Base-by-base conservation (phyloP, 2,329 filamentous ascomycete genomes). In the Emydomyces testavorans region DNA sequence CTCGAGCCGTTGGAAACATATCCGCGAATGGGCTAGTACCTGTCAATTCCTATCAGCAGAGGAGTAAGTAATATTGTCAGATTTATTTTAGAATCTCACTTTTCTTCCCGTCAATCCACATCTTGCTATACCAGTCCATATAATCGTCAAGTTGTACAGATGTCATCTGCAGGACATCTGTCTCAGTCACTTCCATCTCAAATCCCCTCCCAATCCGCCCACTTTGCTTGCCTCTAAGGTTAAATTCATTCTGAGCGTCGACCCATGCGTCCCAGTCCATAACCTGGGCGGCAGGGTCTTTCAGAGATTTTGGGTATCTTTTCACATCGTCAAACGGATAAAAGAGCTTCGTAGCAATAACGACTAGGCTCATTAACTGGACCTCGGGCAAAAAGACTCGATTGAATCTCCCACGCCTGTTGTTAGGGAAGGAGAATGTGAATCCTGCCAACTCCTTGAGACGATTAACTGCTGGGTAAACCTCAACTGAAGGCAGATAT, bases 241-340 rank as follows among this genome's bases (percentile, higher is more conserved):
- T 57, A 45, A 64, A 66, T 4, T 67, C 57, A 29, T 62, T 59
- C 58, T 78, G 76, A 16, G 70, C 65, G 2, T 68, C 62, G 38
- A 69, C 66, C 90, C 90, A 96, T 24, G 64, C 65, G 0, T 64
- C 53, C 90, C 90, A 96, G 59, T 90, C 70, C 48, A 95, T 70
- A 16, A 65, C 63, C n/a, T 80, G 65, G 2, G 70, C 70, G 11
- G 77, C 71, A 1, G 79, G 75, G 50, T 85, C 81, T 7, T 68
- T 66, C 11, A 67, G 54, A 15, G 69, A 71, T 29, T 60, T 63
- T 6, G 73, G 75, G 54, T 71, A 69, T 35, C 80, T 70, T 45
- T 70, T 62, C 10, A 73, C 58, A 18, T 70, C 68, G 57, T 86
- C 79, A 37, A 94, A 78, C 0, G 90, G 86, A 57, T 86, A 88